These are phyloP conservation scores for Edaphochlamys debaryana DNA, from an alignment of 139 green algal species.

Conservation along the genomic window DNA sequence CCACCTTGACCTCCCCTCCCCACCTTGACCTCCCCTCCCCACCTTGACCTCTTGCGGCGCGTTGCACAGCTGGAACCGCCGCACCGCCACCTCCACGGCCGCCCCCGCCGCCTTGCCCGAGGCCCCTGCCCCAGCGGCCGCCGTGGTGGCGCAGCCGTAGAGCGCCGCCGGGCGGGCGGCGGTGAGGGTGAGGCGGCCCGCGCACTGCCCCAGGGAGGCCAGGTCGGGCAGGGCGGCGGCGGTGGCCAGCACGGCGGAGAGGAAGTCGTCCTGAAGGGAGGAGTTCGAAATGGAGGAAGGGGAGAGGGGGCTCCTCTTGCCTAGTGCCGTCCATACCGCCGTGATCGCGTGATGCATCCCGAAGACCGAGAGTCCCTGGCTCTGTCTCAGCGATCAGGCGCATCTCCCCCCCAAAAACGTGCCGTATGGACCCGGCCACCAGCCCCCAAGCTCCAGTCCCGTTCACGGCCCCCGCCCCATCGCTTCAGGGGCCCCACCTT, in stretches of 20 bases:
- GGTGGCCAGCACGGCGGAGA: not conserved
- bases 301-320: too few species aligned
- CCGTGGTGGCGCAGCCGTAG: not conserved
- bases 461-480: too few species aligned
- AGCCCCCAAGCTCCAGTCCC: too few species aligned
- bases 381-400: too few species aligned
- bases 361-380: too few species aligned
- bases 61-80: constrained; percentile 35
- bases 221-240: constrained; percentile 18
- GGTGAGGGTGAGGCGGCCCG: constrained; percentile 22
- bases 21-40: not conserved
- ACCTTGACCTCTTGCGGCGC: constrained; percentile 54
- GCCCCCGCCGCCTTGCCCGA: not conserved
- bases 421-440: too few species aligned
- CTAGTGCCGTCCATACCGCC: too few species aligned
- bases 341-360: too few species aligned
- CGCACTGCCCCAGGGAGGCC: constrained; percentile 33
- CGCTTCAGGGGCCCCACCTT: not conserved
- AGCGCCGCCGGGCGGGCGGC: not conserved
- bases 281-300: too few species aligned
- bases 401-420: too few species aligned
- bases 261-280: constrained; percentile 42
- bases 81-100: constrained; percentile 12
- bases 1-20: too few species aligned
- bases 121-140: not conserved